Conservation (phyloP, 202 grass and related monocot genomes). For the Carex arenaria region DNA sequence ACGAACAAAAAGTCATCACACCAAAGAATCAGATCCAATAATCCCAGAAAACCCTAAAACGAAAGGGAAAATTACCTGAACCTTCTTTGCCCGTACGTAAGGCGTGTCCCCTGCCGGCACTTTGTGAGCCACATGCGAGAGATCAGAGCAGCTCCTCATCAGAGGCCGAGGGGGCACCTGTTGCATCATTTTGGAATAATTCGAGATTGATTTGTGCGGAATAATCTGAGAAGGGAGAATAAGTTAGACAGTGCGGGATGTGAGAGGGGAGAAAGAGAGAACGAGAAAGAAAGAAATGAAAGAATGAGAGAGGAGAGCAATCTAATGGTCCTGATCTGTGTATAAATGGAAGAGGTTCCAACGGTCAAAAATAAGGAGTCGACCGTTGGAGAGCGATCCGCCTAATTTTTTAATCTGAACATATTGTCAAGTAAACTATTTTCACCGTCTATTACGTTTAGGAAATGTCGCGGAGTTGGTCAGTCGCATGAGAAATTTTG, state of each 20-base stretch:
- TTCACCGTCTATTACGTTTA: too few relatives aligned
- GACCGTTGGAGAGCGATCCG: slow-evolving; percentile 55
- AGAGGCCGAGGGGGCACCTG: slow-evolving; percentile 28
- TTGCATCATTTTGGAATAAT: slow-evolving; percentile 47
- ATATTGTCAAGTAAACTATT: background rate
- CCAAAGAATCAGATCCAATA: slow-evolving; percentile 15
- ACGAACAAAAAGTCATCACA: background rate
- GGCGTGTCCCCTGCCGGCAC: slow-evolving; percentile 88
- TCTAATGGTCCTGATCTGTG: background rate
- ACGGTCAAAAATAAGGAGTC: slow-evolving; percentile 11
- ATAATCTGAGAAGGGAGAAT: background rate
- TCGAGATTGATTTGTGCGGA: background rate
- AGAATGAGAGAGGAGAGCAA: slow-evolving; percentile 1
- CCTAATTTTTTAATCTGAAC: background rate
- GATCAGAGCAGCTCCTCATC: slow-evolving; percentile 50
- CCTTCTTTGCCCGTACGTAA: slow-evolving; percentile 81
- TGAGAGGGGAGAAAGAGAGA: background rate
- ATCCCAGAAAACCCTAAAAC: background rate
- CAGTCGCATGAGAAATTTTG: too few relatives aligned
- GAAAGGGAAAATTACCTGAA: slow-evolving; percentile 47
- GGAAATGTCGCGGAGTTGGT: too few relatives aligned
- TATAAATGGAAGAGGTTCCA: background rate
- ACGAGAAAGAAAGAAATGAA: background rate
- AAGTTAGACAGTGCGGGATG: background rate
- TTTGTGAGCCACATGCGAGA: slow-evolving; percentile 86